phyloP scores from a whole-genome alignment of 2,329 filamentous ascomycete genomes.

The Dendrostoma leiphaemia region DNA sequence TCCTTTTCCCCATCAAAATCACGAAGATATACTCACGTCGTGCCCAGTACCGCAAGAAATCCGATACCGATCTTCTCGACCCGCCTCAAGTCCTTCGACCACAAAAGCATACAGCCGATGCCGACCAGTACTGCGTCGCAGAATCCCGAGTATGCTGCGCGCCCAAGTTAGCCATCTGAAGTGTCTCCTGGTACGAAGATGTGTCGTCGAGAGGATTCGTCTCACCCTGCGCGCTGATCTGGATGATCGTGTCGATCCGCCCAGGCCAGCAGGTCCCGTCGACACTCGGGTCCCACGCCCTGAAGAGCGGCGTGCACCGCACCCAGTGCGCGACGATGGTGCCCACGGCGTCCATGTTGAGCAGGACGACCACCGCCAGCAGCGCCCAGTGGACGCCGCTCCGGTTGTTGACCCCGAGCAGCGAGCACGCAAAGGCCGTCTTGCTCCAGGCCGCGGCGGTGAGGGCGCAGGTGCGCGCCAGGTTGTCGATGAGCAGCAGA shows the following conservation, averaged over 20 bases:
- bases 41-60: neutral
- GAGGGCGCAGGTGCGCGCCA: constrained; percentile 6
- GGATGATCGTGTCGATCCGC: neutral
- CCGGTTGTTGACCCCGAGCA: constrained; percentile 1
- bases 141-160: constrained; percentile 4
- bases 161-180: no score
- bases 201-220: neutral
- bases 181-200: no score
- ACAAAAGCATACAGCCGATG: constrained; percentile 3
- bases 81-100: constrained; percentile 1
- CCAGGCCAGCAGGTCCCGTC: neutral
- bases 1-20: no score
- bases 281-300: neutral
- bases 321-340: constrained; percentile 10
- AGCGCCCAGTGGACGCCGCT: neutral
- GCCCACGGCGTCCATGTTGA: constrained; percentile 4
- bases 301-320: constrained; percentile 5
- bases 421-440: constrained; percentile 3
- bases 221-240: neutral
- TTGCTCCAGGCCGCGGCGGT: constrained; percentile 10
- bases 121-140: constrained; percentile 5
- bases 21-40: neutral
- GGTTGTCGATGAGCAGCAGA: constrained; percentile 9
- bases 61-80: constrained; percentile 6
- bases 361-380: neutral